Evolutionary conservation across 345 rosid species (phyloP).

Genomic region (Cardiospermum halicacabum): DNA sequence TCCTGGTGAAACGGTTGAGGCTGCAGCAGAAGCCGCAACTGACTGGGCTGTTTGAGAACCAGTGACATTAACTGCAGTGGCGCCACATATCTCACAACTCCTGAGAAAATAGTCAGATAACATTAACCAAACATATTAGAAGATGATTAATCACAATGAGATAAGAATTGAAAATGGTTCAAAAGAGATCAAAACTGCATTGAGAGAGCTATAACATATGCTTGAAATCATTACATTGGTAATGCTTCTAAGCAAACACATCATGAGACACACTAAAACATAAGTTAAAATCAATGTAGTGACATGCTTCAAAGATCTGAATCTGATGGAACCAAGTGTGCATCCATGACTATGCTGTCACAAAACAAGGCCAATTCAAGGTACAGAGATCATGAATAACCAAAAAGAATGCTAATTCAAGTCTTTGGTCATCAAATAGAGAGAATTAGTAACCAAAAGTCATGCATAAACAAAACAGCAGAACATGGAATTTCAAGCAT

Average conservation of each 20-base stretch:
- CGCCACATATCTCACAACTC: constrained; percentile 65
- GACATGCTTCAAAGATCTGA: background rate
- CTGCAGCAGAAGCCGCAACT: constrained; percentile 19
- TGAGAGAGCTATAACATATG: background rate
- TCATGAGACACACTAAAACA: background rate
- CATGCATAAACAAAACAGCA: background rate
- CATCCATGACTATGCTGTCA: background rate
- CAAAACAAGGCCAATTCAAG: no score
- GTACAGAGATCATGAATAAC: no score
- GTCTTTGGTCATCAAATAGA: background rate
- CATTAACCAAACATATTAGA: background rate
- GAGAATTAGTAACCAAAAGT: background rate
- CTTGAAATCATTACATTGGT: background rate
- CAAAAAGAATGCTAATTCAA: background rate
- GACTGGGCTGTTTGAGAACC: constrained; percentile 34
- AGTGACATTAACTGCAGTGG: constrained; percentile 41
- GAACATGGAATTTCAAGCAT: background rate
- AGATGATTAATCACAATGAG: background rate
- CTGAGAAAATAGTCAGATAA: constrained; percentile 20
- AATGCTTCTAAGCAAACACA: no score
- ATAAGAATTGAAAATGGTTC: background rate
- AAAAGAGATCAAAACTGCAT: background rate
- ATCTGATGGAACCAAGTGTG: background rate
- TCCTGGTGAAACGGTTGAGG: constrained; percentile 27
- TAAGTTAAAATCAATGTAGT: background rate